Evolutionary conservation across 768 basidiomycete genomes (phyloP).

Genomic region (Mycena albidolilacea): DNA sequence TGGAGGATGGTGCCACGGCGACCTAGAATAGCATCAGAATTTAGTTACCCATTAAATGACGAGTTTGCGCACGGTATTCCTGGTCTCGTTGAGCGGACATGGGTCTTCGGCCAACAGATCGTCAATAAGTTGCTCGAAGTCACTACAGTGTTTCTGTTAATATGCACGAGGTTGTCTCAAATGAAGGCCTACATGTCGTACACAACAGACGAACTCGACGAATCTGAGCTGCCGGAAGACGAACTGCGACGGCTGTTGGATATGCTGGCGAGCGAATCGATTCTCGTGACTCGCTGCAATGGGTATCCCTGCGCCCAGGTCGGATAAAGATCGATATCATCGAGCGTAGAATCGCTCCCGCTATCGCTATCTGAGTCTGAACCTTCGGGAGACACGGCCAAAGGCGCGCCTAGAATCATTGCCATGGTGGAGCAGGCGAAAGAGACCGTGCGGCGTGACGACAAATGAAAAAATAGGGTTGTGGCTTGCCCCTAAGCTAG

Average conservation of each 20-base stretch:
- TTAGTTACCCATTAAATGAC: neutral
- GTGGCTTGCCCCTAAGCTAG: no score
- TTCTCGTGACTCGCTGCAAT: slow-evolving; percentile 28
- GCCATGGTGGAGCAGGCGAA: slow-evolving; percentile 20
- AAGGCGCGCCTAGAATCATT: slow-evolving; percentile 21
- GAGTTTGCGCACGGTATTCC: slow-evolving; percentile 40
- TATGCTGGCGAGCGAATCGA: neutral
- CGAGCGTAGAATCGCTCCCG: slow-evolving; percentile 35
- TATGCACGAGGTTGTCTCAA: neutral
- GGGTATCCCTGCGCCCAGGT: slow-evolving; percentile 32
- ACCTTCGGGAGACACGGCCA: slow-evolving; percentile 29
- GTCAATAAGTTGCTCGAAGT: slow-evolving; percentile 52
- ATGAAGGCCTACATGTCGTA: slow-evolving; percentile 47
- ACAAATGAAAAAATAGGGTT: no score
- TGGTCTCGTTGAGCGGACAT: slow-evolving; percentile 37
- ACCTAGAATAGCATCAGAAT: slow-evolving; percentile 42
- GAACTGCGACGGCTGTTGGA: neutral
- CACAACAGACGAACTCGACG: slow-evolving; percentile 48
- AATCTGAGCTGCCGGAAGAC: slow-evolving; percentile 43
- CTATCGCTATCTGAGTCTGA: slow-evolving; percentile 34
- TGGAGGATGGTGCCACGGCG: slow-evolving; percentile 49
- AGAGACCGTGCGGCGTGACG: no score
- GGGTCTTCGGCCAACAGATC: slow-evolving; percentile 46
- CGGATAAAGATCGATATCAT: slow-evolving; percentile 31
- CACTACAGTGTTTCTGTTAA: slow-evolving; percentile 38